Conservation (phyloP, 257 asterid genomes). For the Capsicum rhomboideum region DNA sequence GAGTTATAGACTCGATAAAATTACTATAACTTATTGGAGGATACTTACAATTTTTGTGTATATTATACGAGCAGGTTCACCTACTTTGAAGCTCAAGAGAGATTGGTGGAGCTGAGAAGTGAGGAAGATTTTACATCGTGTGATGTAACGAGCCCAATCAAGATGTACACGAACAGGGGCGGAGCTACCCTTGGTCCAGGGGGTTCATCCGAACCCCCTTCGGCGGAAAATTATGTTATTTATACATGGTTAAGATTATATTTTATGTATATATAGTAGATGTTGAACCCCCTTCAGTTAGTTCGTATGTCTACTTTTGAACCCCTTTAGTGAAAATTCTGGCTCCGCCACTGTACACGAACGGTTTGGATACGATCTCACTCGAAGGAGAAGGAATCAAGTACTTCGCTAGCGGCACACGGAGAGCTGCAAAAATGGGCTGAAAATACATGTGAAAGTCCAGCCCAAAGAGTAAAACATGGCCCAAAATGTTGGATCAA, state of each 20-base stretch:
- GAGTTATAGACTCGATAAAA: too few species aligned
- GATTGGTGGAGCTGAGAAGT: constrained; percentile 10
- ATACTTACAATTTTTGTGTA: not conserved
- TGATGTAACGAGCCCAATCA: constrained; percentile 11
- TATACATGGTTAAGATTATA: too few species aligned
- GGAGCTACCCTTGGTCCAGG: too few species aligned
- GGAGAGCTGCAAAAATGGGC: constrained; percentile 10
- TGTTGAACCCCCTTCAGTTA: too few species aligned
- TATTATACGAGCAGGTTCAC: not conserved
- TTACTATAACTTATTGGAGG: too few species aligned
- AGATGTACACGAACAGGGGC: too few species aligned
- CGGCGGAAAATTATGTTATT: too few species aligned
- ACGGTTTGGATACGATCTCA: constrained; percentile 3
- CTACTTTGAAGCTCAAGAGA: constrained; percentile 3
- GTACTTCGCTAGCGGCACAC: constrained; percentile 10
- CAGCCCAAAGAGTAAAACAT: not conserved
- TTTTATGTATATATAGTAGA: too few species aligned
- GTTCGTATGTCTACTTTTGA: too few species aligned
- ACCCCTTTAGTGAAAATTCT: too few species aligned
- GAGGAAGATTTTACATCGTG: constrained; percentile 6
- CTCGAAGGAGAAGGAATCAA: constrained; percentile 14
- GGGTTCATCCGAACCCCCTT: too few species aligned
- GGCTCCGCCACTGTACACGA: too few species aligned
- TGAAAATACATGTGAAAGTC: constrained; percentile 1
- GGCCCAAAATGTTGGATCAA: not conserved